These are phyloP conservation scores for Diplocarpon mali DNA, from an alignment of 2,329 filamentous ascomycete species.

Conservation along the genomic window DNA sequence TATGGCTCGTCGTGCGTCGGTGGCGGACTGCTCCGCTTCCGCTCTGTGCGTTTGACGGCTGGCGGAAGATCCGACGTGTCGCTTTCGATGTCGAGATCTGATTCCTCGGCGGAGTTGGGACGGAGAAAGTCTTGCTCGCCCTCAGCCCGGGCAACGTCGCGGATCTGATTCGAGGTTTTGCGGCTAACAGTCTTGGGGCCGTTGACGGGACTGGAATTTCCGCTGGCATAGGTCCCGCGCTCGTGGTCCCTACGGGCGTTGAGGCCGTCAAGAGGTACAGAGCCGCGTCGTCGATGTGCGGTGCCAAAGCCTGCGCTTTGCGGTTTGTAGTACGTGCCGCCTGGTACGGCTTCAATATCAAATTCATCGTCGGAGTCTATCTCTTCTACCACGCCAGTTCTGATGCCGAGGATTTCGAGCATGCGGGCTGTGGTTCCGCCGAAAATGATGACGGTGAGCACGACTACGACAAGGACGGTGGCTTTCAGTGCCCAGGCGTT, in stretches of 20 bases:
- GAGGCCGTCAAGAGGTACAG: constrained; percentile 41
- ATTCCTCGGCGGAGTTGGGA: constrained; percentile 34
- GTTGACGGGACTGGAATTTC: constrained; percentile 22
- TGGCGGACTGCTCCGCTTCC: constrained; percentile 7
- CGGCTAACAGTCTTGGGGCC: constrained; percentile 39
- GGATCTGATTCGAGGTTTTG: constrained; percentile 33
- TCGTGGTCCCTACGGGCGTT: constrained; percentile 30
- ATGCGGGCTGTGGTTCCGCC: constrained; percentile 94
- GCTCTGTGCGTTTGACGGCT: constrained; percentile 33
- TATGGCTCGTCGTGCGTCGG: constrained; percentile 18
- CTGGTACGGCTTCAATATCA: constrained; percentile 55
- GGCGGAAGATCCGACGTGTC: constrained; percentile 57
- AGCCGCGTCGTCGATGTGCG: constrained; percentile 49
- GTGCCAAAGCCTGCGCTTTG: constrained; percentile 65
- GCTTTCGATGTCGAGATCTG: constrained; percentile 42
- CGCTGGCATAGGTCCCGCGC: constrained; percentile 29
- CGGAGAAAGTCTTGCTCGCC: constrained; percentile 47
- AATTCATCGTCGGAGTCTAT: constrained; percentile 98
- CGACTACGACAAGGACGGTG: constrained; percentile 94
- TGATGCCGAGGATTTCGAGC: constrained; percentile 94
- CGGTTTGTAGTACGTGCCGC: constrained; percentile 58
- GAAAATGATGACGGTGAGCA: constrained; percentile 97
- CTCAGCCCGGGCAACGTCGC: constrained; percentile 31
- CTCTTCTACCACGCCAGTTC: constrained; percentile 92
- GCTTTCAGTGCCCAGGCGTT: constrained; percentile 78